Evolutionary conservation across 495 filamentous ascomycete genomes (phyloP), one percentile per base, ranked within the genome.

Genomic region (Tricharina praecox): DNA sequence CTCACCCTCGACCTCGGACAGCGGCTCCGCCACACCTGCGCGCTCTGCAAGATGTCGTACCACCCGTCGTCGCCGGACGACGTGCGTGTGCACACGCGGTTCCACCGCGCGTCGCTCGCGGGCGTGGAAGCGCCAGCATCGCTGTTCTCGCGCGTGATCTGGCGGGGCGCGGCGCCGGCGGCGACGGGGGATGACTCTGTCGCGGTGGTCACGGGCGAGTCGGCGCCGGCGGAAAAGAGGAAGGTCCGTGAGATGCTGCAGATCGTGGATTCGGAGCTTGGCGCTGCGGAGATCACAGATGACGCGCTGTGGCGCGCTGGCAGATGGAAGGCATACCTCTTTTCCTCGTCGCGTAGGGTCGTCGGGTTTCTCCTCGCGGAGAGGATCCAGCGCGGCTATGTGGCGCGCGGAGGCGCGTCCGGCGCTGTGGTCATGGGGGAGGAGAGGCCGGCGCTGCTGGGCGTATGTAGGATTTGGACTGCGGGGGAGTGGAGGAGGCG

Each of bases 11-110:
- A 81, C 52, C 64, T 82, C 23, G 79, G 78, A 13, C 67, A 66
- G 49, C 66, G 74, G 36, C 61, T 72, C 30, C 67, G 72, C 40
- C 73, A 71, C 49, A 73, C 69, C n/a, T 84, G 79, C 60, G 66
- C 64, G 28, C 66, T 64, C 1, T 84, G 79, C 58, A 74, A 71
- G 0, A 84, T 84, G 79, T 75, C 78, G 48, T 84, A 82, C 58
- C 68, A 79, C 32, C 72, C 77, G 10, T 80, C 77, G 0, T 73
- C 75, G 19, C 64, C 66, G 33, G 78, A 81, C 52, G 79, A 84
- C 51, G 66, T 68, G 26, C 68, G 68, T 2, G 55, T 82, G 28
- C 79, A 84, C 55, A 74, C 71, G 54, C 78, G 75, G 45, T 82
- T 76, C 53, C 81, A 83, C 61, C 73, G 70, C 32, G 74, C 75